Base-by-base conservation (phyloP, 306 rosid genomes). In the Luffa acutangula region DNA sequence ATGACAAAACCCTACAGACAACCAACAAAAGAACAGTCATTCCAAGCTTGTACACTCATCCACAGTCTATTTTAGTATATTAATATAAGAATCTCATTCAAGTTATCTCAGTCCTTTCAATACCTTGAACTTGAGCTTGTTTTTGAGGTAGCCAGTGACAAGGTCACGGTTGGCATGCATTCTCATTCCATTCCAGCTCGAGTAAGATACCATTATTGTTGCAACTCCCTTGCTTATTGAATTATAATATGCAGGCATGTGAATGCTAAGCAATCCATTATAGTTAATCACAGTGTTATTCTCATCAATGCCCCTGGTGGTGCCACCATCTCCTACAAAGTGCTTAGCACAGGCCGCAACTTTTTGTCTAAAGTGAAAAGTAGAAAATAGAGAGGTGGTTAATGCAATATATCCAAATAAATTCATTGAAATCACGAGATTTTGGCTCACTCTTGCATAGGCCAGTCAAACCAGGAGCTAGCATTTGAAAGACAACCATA, bases 311-410 rank as follows among this genome's bases (percentile, higher is more conserved):
- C 98, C 98, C 84, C 81, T 85, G 79, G 71, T 89, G 18, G 98
- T 95, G 82, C 98, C 98, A 53, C 98, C 98, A 80, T 95, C 98
- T 81, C 98, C 98, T 58, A 95, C 71, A 52, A 76, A 95, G 81
- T 95, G 98, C 93, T 95, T 95, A 60, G 97, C 97, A 83, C 98
- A 95, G 66, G 98, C 98, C 34, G 96, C 97, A 83, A 95, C 91
- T 85, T 95, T 95, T 84, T 84, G 86, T 84, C 98, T 95, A 67
- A 20, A 78, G 73, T 51, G 21, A 75, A 69, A 54, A 84, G 80
- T 82, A 41, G 53, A 21, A 80, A 41, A 36, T 54, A 78, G 48
- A 21, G 31, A 13, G 66, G 48, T 62, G 75, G 12, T 85, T n/a
- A 75, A 34, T 58, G 58, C 63, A 54, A 81, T 41, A n/a, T 58